Percentiles rank a stretch among this genome's conserved stretches.
phyloP scores from a whole-genome alignment of 441 rosid species.

The Mallotus japonicus region DNA sequence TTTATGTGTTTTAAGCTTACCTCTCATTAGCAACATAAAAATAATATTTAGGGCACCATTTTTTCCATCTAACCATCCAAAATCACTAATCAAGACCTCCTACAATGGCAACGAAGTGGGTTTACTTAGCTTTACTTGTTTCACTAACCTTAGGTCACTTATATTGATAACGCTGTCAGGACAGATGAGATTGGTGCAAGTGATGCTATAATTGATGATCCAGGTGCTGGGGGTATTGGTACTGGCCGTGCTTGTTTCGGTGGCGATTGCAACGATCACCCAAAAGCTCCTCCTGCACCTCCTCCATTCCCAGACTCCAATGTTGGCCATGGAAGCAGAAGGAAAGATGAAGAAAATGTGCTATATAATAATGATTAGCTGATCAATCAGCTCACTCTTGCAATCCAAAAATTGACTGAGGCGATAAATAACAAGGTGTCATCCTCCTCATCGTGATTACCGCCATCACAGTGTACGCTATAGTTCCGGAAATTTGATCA shows the following conservation, averaged over 20 bases:
- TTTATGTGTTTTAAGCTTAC: background rate
- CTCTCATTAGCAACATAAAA: background rate
- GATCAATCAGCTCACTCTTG: background rate
- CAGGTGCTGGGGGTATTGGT: too few relatives aligned
- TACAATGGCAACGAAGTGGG: slow-evolving; percentile 3
- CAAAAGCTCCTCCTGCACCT: background rate
- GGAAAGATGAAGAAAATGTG: background rate
- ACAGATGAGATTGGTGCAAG: too few relatives aligned
- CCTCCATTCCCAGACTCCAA: background rate
- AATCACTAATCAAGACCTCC: background rate
- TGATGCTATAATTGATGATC: too few relatives aligned
- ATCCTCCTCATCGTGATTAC: background rate
- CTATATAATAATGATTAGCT: background rate
- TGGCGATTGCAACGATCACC: too few relatives aligned
- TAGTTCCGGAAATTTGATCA: too few relatives aligned
- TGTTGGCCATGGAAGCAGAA: too few relatives aligned
- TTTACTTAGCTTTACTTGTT: background rate
- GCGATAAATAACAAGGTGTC: background rate
- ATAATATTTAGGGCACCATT: too few relatives aligned
- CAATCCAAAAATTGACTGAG: slow-evolving; percentile 5
- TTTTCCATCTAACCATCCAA: background rate
- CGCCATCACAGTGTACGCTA: too few relatives aligned
- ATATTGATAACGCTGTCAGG: background rate
- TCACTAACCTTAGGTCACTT: slow-evolving; percentile 1
- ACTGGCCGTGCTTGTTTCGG: too few relatives aligned